phyloP scores from a whole-genome alignment of 1,139 yeast genomes.

The Nadsonia starkeyi-henricii region DNA sequence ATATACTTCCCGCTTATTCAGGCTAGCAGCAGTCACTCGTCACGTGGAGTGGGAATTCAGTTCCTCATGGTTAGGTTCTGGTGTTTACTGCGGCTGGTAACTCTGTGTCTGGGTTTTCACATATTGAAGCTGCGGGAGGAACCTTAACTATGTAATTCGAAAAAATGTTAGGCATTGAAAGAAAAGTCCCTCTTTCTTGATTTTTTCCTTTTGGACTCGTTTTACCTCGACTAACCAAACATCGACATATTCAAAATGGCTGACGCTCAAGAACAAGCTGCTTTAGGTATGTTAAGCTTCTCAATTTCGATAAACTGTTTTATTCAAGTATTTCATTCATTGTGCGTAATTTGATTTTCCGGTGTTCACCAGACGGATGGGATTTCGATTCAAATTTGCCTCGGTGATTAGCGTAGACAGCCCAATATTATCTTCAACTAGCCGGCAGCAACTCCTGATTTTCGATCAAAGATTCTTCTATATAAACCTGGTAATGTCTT shows the following conservation, averaged over 20 bases:
- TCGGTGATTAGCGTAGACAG: too few species aligned
- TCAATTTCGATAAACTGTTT: too few species aligned
- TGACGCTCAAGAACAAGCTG: slow-evolving; percentile 9
- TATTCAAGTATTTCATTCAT: background rate
- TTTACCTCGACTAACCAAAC: background rate
- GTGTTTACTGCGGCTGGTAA: background rate
- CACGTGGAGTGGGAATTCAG: background rate
- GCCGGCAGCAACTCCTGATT: too few species aligned
- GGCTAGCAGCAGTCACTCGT: background rate
- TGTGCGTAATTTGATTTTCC: too few species aligned
- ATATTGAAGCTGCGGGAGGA: background rate
- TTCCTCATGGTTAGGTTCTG: background rate
- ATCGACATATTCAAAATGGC: slow-evolving; percentile 9
- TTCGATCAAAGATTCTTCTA: too few species aligned
- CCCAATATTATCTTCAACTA: too few species aligned
- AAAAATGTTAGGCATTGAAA: background rate
- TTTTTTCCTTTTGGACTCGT: background rate
- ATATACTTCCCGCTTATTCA: background rate
- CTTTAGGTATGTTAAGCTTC: background rate
- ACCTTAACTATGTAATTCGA: background rate
- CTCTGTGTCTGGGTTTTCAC: background rate
- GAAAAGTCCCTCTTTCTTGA: background rate
- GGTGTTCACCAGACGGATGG: too few species aligned
- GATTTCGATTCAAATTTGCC: too few species aligned
- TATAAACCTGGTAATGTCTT: too few species aligned